phyloP scores from a whole-genome alignment of 345 rosid species.

The Gossypium australe region DNA sequence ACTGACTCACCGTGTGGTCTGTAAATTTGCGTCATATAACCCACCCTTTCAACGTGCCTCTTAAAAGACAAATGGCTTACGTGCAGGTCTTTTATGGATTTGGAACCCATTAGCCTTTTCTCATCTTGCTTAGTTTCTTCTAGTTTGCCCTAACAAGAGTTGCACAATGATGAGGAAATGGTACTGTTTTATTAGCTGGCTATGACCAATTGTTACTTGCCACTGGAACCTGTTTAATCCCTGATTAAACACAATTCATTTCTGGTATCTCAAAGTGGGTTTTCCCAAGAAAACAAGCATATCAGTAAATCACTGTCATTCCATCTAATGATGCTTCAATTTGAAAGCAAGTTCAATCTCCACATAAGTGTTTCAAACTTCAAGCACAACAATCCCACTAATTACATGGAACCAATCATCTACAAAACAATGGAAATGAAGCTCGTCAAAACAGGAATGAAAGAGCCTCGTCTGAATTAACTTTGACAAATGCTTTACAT shows the following conservation, averaged over 20 bases:
- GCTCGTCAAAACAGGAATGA: slow-evolving; percentile 2
- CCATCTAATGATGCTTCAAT: not conserved
- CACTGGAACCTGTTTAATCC: no score
- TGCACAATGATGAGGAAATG: not conserved
- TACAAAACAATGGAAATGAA: not conserved
- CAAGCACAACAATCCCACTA: not conserved
- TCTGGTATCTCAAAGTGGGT: not conserved
- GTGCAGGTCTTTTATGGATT: no score
- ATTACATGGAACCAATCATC: slow-evolving; percentile 1
- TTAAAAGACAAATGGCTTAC: no score
- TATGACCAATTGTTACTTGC: not conserved
- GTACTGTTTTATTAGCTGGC: not conserved
- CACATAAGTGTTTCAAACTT: not conserved
- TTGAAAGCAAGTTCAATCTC: not conserved
- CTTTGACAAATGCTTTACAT: not conserved
- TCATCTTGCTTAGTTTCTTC: no score
- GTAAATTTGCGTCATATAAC: no score
- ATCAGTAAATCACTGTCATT: not conserved
- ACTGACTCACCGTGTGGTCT: no score
- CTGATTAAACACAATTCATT: not conserved
- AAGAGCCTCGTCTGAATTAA: not conserved
- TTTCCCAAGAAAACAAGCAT: not conserved
- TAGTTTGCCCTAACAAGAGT: no score
- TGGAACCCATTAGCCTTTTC: no score
- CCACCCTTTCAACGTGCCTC: not conserved